Conservation (phyloP, 495 filamentous ascomycete species). For the Tuber melanosporum region DNA sequence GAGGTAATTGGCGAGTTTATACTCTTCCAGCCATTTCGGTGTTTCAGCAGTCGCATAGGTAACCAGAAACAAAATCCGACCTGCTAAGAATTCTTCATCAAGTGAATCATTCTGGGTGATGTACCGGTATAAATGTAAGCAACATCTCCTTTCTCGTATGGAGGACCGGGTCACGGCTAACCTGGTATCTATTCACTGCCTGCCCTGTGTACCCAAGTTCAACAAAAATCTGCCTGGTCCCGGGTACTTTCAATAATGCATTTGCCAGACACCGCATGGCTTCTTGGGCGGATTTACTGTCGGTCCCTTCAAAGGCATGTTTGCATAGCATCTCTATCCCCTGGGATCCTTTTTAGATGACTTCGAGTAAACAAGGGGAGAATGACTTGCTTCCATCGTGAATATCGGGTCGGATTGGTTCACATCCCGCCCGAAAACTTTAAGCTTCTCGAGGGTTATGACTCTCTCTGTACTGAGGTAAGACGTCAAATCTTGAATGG, state of each 20-base stretch:
- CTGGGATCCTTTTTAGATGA: slow-evolving; percentile 45
- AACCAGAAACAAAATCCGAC: slow-evolving; percentile 74
- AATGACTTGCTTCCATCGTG: slow-evolving; percentile 56
- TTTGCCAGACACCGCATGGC: slow-evolving; percentile 86
- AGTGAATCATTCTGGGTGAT: slow-evolving; percentile 56
- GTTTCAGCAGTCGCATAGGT: slow-evolving; percentile 78
- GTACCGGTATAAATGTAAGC: slow-evolving; percentile 15
- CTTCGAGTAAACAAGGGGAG: neutral
- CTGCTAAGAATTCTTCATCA: slow-evolving; percentile 83
- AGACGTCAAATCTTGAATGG: slow-evolving; percentile 10
- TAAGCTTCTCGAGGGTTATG: slow-evolving; percentile 63
- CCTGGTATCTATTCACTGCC: slow-evolving; percentile 65
- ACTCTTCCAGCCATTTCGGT: slow-evolving; percentile 58
- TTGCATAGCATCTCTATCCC: slow-evolving; percentile 65
- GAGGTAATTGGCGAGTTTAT: slow-evolving; percentile 65
- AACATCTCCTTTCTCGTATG: neutral
- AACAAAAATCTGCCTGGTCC: slow-evolving; percentile 72
- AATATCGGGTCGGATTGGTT: slow-evolving; percentile 72
- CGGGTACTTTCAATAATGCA: slow-evolving; percentile 62
- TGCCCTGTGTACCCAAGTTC: slow-evolving; percentile 67
- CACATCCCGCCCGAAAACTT: slow-evolving; percentile 68
- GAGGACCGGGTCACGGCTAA: slow-evolving; percentile 26
- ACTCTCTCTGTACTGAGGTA: slow-evolving; percentile 51
- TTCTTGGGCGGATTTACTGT: slow-evolving; percentile 58
- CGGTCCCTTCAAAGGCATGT: slow-evolving; percentile 59